Percentiles rank a stretch among this genome's conserved stretches.
These are phyloP conservation scores for Blastobotrys capitulatus DNA, from an alignment of 1,139 yeast genomes.

Conservation along the genomic window DNA sequence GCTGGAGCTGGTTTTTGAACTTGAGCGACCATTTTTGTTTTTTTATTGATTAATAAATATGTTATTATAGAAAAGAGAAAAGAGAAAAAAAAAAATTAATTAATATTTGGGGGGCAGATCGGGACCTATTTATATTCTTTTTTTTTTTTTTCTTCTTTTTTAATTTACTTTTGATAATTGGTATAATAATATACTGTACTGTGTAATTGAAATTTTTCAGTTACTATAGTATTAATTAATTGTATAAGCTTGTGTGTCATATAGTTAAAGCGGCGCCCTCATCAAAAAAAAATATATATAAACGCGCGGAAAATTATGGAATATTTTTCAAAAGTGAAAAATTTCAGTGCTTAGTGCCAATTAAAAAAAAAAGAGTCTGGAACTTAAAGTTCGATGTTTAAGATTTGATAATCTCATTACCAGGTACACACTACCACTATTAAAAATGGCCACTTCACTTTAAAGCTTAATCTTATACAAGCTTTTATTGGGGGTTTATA, in stretches of 20 bases:
- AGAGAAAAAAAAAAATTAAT: background rate
- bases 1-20: constrained; percentile 95
- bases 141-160: background rate
- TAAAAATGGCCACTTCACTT: no score
- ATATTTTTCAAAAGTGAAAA: background rate
- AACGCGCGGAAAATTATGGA: background rate
- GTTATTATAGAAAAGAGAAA: background rate
- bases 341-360: background rate
- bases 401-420: background rate
- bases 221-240: background rate
- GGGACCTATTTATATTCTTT: constrained; percentile 1
- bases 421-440: no score
- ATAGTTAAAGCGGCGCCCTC: no score
- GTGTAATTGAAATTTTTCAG: no score
- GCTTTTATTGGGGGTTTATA: no score
- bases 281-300: no score
- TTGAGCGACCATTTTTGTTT: constrained; percentile 65
- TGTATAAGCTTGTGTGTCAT: no score
- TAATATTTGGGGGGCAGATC: background rate
- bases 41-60: background rate
- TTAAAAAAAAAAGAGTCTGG: background rate
- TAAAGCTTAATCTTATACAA: no score
- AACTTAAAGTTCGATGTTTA: background rate
- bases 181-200: no score
- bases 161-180: no score